phyloP scores from a whole-genome alignment of 495 filamentous ascomycete genomes.

The Rostrohypoxylon terebratum region DNA sequence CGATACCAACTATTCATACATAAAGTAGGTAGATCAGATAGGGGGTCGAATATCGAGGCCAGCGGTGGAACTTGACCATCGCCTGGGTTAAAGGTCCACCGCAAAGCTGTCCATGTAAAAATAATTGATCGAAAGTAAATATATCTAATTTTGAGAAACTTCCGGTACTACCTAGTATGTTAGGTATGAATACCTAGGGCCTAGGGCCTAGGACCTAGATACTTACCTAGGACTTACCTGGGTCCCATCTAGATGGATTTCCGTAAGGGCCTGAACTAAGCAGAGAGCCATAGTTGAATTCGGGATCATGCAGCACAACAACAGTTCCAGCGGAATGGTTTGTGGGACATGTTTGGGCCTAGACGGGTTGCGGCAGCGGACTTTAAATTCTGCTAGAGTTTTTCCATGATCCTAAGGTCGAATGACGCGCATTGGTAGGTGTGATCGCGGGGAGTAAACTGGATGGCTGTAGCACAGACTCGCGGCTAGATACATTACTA shows the following conservation, averaged over 20 bases:
- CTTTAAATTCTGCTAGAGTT: conserved; percentile 16
- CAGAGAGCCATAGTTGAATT: neutral
- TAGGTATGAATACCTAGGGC: too few species aligned
- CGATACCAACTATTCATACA: conserved; percentile 24
- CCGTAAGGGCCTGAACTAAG: neutral
- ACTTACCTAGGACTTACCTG: too few species aligned
- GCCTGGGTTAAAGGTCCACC: neutral
- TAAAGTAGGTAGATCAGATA: conserved; percentile 31
- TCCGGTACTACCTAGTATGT: too few species aligned
- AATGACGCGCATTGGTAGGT: conserved; percentile 15
- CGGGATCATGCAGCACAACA: conserved; percentile 14
- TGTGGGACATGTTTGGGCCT: conserved; percentile 5
- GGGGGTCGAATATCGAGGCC: conserved; percentile 18
- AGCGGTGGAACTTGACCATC: neutral
- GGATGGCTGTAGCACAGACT: conserved; percentile 13
- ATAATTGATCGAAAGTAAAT: conserved; percentile 5
- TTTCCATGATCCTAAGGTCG: neutral
- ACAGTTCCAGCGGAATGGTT: neutral
- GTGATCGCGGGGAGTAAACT: conserved; percentile 16
- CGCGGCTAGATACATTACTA: neutral
- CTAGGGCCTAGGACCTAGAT: too few species aligned
- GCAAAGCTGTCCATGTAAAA: neutral
- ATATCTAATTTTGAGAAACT: neutral
- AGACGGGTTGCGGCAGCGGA: conserved; percentile 21
- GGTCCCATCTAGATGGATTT: too few species aligned